These are phyloP conservation scores for Amanita thiersii DNA, from an alignment of 768 basidiomycete species.

Conservation along the genomic window DNA sequence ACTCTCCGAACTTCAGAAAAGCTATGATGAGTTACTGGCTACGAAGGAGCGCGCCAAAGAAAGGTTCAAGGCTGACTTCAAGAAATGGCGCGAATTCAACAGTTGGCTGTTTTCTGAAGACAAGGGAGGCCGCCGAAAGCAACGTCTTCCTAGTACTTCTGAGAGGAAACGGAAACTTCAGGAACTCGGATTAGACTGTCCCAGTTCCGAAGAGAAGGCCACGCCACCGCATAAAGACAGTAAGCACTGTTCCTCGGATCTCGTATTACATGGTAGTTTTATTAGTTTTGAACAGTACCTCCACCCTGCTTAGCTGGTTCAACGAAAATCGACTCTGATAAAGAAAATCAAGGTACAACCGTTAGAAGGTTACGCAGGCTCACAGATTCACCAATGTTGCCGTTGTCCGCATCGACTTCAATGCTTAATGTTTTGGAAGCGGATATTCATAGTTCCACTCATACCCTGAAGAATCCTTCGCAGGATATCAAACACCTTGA, in stretches of 20 bases:
- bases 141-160: constrained; percentile 13
- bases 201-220: constrained; percentile 1
- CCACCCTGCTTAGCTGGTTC: constrained; percentile 17
- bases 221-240: not conserved
- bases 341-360: constrained; percentile 14
- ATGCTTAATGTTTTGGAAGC: constrained; percentile 3
- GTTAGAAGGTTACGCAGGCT: constrained; percentile 7
- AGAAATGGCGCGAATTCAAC: constrained; percentile 41
- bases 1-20: constrained; percentile 25
- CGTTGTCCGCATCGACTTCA: not conserved
- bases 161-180: constrained; percentile 17
- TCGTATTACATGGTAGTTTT: no score
- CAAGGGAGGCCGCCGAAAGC: constrained; percentile 19
- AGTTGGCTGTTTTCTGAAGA: constrained; percentile 32
- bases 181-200: constrained; percentile 14
- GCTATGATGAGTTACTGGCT: constrained; percentile 36
- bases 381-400: not conserved
- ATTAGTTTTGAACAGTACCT: not conserved
- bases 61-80: constrained; percentile 44
- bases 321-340: constrained; percentile 18
- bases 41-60: constrained; percentile 35
- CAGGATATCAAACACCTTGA: not conserved
- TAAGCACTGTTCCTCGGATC: not conserved
- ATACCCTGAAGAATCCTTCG: constrained; percentile 8
- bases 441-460: constrained; percentile 9